A percentile compares a stretch with the other conserved stretches of the same genome.
phyloP scores from a whole-genome alignment of 148 eudicot species.

The Amaranthus palmeri region DNA sequence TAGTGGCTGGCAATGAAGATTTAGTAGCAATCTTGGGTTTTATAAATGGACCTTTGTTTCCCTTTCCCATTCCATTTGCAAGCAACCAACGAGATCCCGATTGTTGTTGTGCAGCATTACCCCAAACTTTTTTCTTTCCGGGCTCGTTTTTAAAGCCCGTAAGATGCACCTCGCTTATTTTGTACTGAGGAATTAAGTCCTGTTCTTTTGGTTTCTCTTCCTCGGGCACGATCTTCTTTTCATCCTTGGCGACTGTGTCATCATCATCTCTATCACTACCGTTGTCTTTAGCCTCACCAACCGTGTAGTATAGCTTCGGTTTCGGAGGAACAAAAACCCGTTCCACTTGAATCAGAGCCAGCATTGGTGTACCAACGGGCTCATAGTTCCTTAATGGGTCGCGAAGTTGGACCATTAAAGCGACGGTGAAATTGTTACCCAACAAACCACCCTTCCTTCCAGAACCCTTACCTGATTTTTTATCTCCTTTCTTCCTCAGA shows the following conservation, averaged over 20 bases:
- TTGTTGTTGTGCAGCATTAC: constrained; percentile 64
- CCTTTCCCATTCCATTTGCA: constrained; percentile 97
- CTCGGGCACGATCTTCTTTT: constrained; percentile 24
- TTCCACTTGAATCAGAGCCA: constrained; percentile 56
- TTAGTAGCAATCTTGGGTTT: constrained; percentile 48
- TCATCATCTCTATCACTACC: constrained; percentile 41
- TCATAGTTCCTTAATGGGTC: constrained; percentile 61
- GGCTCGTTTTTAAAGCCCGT: constrained; percentile 70
- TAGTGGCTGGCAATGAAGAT: constrained; percentile 35
- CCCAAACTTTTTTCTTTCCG: constrained; percentile 85
- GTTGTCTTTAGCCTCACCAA: constrained; percentile 36
- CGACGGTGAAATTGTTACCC: constrained; percentile 54
- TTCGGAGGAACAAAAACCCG: constrained; percentile 87
- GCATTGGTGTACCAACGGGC: constrained; percentile 59
- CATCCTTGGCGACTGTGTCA: constrained; percentile 30
- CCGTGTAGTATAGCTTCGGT: constrained; percentile 60
- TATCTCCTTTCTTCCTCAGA: constrained; percentile 23
- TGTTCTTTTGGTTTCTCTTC: constrained; percentile 43
- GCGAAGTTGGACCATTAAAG: constrained; percentile 53
- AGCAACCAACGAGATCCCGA: constrained; percentile 98
- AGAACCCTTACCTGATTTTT: constrained; percentile 26
- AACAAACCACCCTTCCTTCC: constrained; percentile 37
- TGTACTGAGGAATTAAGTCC: constrained; percentile 63
- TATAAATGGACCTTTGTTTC: constrained; percentile 48
- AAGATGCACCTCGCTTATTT: constrained; percentile 76